These are phyloP conservation scores for Blastobotrys muscicola DNA, from an alignment of 805 yeast species.

Conservation along the genomic window DNA sequence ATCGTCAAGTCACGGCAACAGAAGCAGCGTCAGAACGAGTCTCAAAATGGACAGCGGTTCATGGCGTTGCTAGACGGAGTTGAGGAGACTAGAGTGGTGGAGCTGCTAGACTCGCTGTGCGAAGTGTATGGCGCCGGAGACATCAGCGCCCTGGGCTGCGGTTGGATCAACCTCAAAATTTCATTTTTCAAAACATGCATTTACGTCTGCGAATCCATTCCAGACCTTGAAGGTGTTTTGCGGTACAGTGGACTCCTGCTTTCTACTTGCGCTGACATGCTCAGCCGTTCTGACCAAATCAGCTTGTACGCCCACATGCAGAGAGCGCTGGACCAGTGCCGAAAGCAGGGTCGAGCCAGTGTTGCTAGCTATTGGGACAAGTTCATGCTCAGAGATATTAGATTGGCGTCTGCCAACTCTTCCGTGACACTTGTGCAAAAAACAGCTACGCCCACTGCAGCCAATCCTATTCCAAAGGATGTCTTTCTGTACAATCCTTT, in stretches of 20 bases:
- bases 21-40: not conserved
- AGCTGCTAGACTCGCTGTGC: slow-evolving; percentile 41
- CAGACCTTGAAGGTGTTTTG: slow-evolving; percentile 36
- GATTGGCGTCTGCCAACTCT: slow-evolving; percentile 11
- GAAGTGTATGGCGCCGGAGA: slow-evolving; percentile 44
- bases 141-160: slow-evolving; percentile 26
- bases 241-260: slow-evolving; percentile 46
- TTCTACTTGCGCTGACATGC: slow-evolving; percentile 43
- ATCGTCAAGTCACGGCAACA: slow-evolving; percentile 3
- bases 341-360: slow-evolving; percentile 8
- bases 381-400: slow-evolving; percentile 45
- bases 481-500: slow-evolving; percentile 54
- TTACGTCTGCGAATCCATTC: slow-evolving; percentile 42
- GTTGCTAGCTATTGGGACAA: slow-evolving; percentile 60
- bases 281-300: slow-evolving; percentile 51
- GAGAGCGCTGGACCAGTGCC: slow-evolving; percentile 13
- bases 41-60: slow-evolving; percentile 1
- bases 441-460: not conserved
- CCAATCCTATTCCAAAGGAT: slow-evolving; percentile 5
- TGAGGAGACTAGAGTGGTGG: slow-evolving; percentile 28
- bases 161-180: slow-evolving; percentile 52
- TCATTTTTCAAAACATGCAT: slow-evolving; percentile 45
- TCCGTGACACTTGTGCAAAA: not conserved
- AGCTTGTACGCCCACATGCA: slow-evolving; percentile 30
- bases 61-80: slow-evolving; percentile 3